Conservation (phyloP, 805 yeast species). For the Metschnikowia drakensbergensis region DNA sequence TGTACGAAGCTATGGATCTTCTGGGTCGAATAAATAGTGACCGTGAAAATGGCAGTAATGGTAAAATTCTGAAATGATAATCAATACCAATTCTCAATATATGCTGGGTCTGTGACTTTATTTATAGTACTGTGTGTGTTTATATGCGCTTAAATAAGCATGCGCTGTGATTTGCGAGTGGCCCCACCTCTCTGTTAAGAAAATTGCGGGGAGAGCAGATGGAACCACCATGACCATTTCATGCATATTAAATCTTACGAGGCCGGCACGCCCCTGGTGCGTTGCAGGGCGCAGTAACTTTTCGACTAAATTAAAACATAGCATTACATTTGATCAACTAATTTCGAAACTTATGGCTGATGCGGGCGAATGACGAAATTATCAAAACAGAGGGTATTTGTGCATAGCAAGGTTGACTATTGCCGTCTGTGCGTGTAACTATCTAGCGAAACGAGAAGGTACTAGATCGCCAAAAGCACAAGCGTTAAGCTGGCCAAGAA, state of each 20-base stretch:
- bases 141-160: conserved; percentile 6
- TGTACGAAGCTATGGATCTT: neutral
- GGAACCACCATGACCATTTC: neutral
- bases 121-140: neutral
- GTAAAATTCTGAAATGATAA: neutral
- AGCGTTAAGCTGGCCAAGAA: neutral
- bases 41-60: neutral
- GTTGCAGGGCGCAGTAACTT: too few relatives aligned
- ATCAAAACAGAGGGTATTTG: neutral
- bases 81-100: neutral
- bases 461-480: neutral
- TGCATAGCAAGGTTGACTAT: neutral
- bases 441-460: neutral
- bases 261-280: too few relatives aligned
- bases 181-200: conserved; percentile 2
- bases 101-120: neutral
- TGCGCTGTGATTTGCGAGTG: conserved; percentile 5
- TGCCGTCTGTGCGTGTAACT: too few relatives aligned
- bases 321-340: too few relatives aligned
- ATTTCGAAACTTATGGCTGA: too few relatives aligned
- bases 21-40: neutral
- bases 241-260: neutral
- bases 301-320: too few relatives aligned
- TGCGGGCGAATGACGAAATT: too few relatives aligned
- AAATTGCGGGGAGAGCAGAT: conserved; percentile 1